These are phyloP conservation scores for Eucalyptus camaldulensis DNA, from an alignment of 345 rosid species.

Conservation along the genomic window DNA sequence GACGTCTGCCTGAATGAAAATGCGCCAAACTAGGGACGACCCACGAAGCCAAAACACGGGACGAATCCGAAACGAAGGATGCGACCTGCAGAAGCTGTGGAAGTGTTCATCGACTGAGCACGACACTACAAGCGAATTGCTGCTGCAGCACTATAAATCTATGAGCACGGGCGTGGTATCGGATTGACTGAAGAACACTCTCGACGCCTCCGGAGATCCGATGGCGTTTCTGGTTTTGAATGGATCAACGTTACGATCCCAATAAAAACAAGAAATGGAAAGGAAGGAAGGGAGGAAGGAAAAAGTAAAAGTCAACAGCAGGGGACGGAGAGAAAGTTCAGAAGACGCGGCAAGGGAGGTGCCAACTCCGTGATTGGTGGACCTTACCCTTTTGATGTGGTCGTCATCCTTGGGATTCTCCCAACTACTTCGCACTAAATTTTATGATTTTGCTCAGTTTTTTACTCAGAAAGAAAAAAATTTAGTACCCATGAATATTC, in stretches of 20 bases:
- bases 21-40: background rate
- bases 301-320: background rate
- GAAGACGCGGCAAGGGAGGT: background rate
- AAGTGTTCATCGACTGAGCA: background rate
- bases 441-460: background rate
- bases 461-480: background rate
- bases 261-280: background rate
- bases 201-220: background rate
- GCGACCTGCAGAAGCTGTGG: background rate
- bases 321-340: background rate
- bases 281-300: background rate
- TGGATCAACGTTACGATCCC: background rate
- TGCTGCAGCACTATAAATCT: background rate
- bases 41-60: background rate
- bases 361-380: constrained; percentile 20
- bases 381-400: background rate
- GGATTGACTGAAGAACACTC: background rate
- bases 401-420: background rate
- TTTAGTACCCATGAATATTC: background rate
- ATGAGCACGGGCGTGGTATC: background rate
- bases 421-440: background rate
- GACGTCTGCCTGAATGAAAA: background rate
- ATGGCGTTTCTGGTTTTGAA: background rate
- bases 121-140: background rate
- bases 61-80: background rate